Percentiles rank a stretch among this genome's conserved stretches.
These are phyloP conservation scores for Tagetes patula DNA, from an alignment of 129 eudicot species.

Conservation along the genomic window DNA sequence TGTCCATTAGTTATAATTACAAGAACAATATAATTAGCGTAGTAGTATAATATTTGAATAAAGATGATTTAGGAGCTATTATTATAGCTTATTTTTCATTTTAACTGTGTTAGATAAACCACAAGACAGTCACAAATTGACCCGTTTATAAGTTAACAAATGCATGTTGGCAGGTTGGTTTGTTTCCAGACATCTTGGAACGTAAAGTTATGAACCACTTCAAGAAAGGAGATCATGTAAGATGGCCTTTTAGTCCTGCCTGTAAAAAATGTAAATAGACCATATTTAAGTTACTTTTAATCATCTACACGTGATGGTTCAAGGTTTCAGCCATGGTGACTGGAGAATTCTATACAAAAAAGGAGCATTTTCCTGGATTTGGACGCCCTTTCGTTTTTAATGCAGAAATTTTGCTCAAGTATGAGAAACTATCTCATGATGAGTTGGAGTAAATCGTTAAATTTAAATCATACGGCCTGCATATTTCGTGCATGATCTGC, in stretches of 20 bases:
- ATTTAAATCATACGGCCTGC: background rate
- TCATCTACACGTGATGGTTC: constrained; percentile 35
- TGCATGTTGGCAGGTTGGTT: constrained; percentile 64
- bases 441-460: background rate
- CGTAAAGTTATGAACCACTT: constrained; percentile 82
- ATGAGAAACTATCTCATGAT: constrained; percentile 24
- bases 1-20: background rate
- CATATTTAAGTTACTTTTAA: constrained; percentile 19
- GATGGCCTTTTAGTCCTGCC: constrained; percentile 31
- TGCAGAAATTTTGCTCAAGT: constrained; percentile 83
- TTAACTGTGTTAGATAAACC: background rate
- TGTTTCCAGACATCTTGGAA: constrained; percentile 91
- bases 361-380: constrained; percentile 98
- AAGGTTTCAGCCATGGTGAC: constrained; percentile 99
- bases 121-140: background rate
- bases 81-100: background rate
- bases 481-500: background rate
- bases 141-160: background rate
- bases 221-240: constrained; percentile 86
- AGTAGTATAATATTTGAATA: background rate
- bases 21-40: background rate
- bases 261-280: constrained; percentile 3
- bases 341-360: constrained; percentile 92
- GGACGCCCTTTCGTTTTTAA: constrained; percentile 94
- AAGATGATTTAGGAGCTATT: background rate